Evolutionary conservation across 805 yeast genomes (phyloP).

Genomic region (Kodamaea laetipori): DNA sequence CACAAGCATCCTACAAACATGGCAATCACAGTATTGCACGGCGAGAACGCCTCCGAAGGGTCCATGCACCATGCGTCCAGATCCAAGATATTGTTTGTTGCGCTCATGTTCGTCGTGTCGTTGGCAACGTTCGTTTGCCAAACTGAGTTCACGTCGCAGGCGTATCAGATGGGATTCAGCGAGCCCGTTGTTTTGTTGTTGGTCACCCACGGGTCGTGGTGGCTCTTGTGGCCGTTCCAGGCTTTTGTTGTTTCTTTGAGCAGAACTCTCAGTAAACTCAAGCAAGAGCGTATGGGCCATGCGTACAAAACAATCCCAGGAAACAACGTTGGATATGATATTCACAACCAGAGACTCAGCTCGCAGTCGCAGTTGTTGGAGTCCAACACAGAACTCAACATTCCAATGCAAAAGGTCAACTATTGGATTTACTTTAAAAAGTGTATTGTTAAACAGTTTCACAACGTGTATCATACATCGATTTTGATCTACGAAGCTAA

Average conservation of each 20-base stretch:
- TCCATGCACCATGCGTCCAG: conserved; percentile 30
- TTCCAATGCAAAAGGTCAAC: conserved; percentile 18
- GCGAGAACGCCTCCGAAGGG: conserved; percentile 24
- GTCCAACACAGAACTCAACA: conserved; percentile 11
- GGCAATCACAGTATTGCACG: conserved; percentile 38
- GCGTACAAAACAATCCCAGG: conserved; percentile 11
- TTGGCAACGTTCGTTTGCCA: conserved; percentile 68
- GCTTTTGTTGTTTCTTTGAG: conserved; percentile 48
- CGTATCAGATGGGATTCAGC: conserved; percentile 57
- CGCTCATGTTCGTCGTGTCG: conserved; percentile 35
- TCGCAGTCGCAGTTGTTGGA: conserved; percentile 34
- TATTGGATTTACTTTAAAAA: conserved; percentile 34
- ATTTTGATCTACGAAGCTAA: conserved; percentile 45
- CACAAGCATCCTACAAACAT: conserved; percentile 17
- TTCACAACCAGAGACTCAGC: conserved; percentile 30
- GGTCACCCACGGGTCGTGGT: conserved; percentile 80
- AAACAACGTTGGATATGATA: conserved; percentile 28
- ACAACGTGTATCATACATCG: conserved; percentile 46
- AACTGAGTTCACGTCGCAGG: conserved; percentile 75
- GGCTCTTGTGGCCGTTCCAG: conserved; percentile 72
- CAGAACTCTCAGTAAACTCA: conserved; percentile 40
- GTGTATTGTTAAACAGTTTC: conserved; percentile 43
- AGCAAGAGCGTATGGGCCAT: conserved; percentile 15
- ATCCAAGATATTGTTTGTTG: conserved; percentile 40
- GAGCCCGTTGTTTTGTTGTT: conserved; percentile 71